Conservation (phyloP, 1,139 yeast species). For the Groenewaldozyma auringiensis region DNA sequence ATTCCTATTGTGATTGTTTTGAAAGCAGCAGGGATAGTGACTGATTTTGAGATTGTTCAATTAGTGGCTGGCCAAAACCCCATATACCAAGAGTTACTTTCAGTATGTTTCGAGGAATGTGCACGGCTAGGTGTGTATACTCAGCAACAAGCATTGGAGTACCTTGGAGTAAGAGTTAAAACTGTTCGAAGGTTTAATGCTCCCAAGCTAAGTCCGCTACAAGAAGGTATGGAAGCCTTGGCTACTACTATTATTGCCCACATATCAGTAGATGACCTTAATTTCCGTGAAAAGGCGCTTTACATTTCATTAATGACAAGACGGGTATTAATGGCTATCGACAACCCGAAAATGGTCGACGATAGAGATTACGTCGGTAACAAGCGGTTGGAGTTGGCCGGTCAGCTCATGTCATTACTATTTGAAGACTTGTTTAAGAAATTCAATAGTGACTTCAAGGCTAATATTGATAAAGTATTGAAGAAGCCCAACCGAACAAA, state of each 20-base stretch:
- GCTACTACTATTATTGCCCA: slow-evolving; percentile 97
- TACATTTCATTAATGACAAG: slow-evolving; percentile 96
- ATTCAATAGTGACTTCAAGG: slow-evolving; percentile 88
- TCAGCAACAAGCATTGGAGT: slow-evolving; percentile 89
- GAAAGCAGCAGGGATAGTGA: slow-evolving; percentile 91
- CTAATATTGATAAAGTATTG: slow-evolving; percentile 85
- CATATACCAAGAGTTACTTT: slow-evolving; percentile 82
- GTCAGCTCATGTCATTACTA: slow-evolving; percentile 87
- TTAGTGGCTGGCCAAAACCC: slow-evolving; percentile 88
- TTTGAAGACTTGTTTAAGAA: slow-evolving; percentile 96
- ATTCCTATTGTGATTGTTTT: slow-evolving; percentile 87
- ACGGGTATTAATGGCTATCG: slow-evolving; percentile 91
- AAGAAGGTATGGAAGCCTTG: slow-evolving; percentile 95
- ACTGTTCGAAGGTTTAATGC: slow-evolving; percentile 82
- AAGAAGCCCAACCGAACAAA: slow-evolving; percentile 92
- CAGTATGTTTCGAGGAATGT: slow-evolving; percentile 90
- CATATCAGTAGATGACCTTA: slow-evolving; percentile 74
- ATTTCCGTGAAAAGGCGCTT: slow-evolving; percentile 88
- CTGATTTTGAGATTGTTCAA: slow-evolving; percentile 90
- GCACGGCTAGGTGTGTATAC: slow-evolving; percentile 80
- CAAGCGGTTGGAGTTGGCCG: slow-evolving; percentile 93
- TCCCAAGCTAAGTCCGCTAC: slow-evolving; percentile 69
- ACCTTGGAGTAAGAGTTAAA: slow-evolving; percentile 83
- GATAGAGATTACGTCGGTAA: slow-evolving; percentile 99
- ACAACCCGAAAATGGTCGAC: slow-evolving; percentile 90